Base-by-base conservation (phyloP, 2,329 filamentous ascomycete genomes). In the Fusarium sp. region DNA sequence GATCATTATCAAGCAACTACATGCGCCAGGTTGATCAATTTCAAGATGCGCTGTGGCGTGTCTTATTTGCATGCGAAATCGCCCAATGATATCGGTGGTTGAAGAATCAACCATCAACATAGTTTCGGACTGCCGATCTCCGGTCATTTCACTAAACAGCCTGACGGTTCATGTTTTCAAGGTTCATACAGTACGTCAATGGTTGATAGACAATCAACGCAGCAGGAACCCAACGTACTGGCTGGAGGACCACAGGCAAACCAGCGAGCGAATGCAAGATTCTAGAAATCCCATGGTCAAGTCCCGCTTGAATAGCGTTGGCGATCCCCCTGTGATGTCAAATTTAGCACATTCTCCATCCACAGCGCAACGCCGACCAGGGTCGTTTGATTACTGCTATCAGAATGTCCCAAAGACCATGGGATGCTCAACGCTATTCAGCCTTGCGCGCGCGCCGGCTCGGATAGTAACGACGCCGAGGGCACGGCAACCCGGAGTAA, bases 271-370 rank as follows among this genome's bases (percentile, higher is more conserved):
- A 29, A 51, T 57, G 49, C 60, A 33, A 53, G 39, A 49, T 52
- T 54, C 41, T 49, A 42, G 49, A 55, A 54, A 62, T 56, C 36
- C 56, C 53, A 66, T 68, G 42, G 15, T n/a, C 45, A 49, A 49
- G 53, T 48, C 61, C 63, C 49, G 53, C 58, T 45, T 37, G 31
- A 41, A 51, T 65, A 52, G 13, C 27, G 27, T 55, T 33, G 53
- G 48, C 45, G 63, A 65, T 55, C 49, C 53, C 55, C 49, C 58
- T 56, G 54, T 44, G 57, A 58, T 66, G 67, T 69, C 63, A 67
- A 70, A 63, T 67, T 69, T 70, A 69, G 67, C 57, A 66, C 53
- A 39, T 41, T 39, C 51, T 49, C 57, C 56, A 52, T 57, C 47
- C 29, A 46, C 21, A 35, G 33, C 53, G 57, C 27, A 59, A 68